Conservation (phyloP, 1,284 basidiomycete genomes). For the Dichomitus squalens region DNA sequence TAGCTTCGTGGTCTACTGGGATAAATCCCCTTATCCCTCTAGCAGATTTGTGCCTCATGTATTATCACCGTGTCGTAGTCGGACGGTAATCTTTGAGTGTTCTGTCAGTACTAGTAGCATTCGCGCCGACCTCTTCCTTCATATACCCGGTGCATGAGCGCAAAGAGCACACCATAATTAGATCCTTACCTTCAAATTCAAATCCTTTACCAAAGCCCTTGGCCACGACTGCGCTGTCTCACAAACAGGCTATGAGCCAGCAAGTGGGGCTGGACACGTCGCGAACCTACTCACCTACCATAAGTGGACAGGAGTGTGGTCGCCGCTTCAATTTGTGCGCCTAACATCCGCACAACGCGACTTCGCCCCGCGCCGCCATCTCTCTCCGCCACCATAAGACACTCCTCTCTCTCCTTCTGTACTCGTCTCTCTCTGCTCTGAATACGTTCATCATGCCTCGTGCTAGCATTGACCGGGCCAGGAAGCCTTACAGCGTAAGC, state of each 20-base stretch:
- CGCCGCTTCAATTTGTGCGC: constrained; percentile 17
- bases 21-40: no score
- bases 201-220: neutral
- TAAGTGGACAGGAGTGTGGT: constrained; percentile 6
- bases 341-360: neutral
- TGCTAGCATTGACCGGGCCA: constrained; percentile 27
- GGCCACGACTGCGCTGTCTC: neutral
- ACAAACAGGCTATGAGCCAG: no score
- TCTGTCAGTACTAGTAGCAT: no score
- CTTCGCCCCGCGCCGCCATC: neutral
- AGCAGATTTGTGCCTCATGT: no score
- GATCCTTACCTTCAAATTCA: no score
- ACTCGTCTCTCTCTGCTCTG: neutral
- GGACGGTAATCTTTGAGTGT: no score
- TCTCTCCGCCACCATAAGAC: constrained; percentile 15
- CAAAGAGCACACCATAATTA: no score
- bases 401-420: neutral
- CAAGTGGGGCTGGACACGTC: no score
- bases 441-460: constrained; percentile 26
- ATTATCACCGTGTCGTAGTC: no score
- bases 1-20: no score
- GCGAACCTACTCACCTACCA: constrained; percentile 20
- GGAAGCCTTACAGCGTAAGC: constrained; percentile 57
- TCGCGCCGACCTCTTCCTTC: no score
- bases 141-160: no score